Evolutionary conservation across 495 filamentous ascomycete genomes (phyloP).

Genomic region (Penicillium taxi): DNA sequence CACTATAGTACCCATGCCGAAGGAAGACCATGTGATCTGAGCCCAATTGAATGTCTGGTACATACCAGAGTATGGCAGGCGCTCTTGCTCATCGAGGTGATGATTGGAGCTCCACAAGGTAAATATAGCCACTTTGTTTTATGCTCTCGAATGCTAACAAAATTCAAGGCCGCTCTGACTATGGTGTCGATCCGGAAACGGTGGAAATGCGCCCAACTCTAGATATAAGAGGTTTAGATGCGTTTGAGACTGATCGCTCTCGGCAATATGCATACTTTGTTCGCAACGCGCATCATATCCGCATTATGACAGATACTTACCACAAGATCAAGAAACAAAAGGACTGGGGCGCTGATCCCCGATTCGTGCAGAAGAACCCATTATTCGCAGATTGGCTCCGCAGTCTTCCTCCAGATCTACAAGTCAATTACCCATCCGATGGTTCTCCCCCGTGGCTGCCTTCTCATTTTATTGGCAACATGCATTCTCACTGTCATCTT

Average conservation of each 20-base stretch:
- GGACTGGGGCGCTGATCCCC: constrained; percentile 84
- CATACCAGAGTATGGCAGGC: constrained; percentile 90
- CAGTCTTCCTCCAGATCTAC: constrained; percentile 70
- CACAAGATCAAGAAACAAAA: constrained; percentile 72
- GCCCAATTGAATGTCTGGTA: constrained; percentile 65
- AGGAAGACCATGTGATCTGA: constrained; percentile 60
- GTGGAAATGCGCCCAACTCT: constrained; percentile 67
- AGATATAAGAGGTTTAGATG: constrained; percentile 59
- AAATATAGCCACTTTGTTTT: constrained; percentile 9
- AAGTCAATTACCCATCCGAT: constrained; percentile 69
- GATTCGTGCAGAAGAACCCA: constrained; percentile 70
- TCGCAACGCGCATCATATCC: constrained; percentile 67
- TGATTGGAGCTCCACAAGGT: constrained; percentile 96
- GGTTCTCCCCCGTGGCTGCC: constrained; percentile 78
- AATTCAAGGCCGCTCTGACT: constrained; percentile 66
- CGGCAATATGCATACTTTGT: constrained; percentile 78
- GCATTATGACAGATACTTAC: constrained; percentile 67
- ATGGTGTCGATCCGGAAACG: constrained; percentile 63
- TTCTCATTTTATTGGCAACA: constrained; percentile 83
- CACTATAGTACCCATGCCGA: constrained; percentile 71
- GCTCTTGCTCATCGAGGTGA: constrained; percentile 77
- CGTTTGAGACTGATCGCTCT: constrained; percentile 67
- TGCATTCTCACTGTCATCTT: constrained; percentile 89
- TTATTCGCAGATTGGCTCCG: constrained; percentile 65
- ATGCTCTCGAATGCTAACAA: constrained; percentile 16